These are phyloP conservation scores for Byssochlamys sp. DNA, from an alignment of 2,329 filamentous ascomycete species.

Conservation along the genomic window DNA sequence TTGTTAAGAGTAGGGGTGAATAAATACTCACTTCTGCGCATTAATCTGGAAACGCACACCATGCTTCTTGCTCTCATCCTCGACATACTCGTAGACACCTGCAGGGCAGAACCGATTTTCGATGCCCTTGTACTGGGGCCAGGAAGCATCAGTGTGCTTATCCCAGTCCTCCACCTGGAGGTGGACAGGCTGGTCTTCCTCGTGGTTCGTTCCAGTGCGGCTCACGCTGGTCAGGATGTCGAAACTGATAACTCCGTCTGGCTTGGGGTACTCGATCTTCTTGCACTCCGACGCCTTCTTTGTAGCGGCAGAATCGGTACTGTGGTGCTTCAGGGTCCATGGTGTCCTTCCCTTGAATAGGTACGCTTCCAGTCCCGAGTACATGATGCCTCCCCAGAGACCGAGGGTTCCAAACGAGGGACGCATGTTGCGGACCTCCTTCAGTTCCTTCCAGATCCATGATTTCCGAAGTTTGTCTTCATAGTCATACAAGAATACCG, in stretches of 20 bases:
- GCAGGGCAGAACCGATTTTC: slow-evolving; percentile 97
- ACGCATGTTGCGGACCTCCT: slow-evolving; percentile 92
- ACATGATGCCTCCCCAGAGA: slow-evolving; percentile 78
- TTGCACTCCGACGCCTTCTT: slow-evolving; percentile 66
- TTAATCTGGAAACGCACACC: slow-evolving; percentile 97
- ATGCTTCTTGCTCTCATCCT: slow-evolving; percentile 74
- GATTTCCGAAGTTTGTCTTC: slow-evolving; percentile 79
- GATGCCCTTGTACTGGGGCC: slow-evolving; percentile 77
- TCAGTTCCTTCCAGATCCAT: slow-evolving; percentile 85
- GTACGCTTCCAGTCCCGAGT: slow-evolving; percentile 87
- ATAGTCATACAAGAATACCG: slow-evolving; percentile 89
- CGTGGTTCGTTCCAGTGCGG: slow-evolving; percentile 92
- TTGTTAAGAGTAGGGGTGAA: not conserved
- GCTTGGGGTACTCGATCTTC: slow-evolving; percentile 95
- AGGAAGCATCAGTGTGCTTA: slow-evolving; percentile 71
- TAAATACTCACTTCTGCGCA: slow-evolving; percentile 71
- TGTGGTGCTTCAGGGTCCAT: slow-evolving; percentile 84
- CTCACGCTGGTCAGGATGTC: slow-evolving; percentile 93
- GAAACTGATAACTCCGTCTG: slow-evolving; percentile 87
- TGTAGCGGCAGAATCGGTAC: slow-evolving; percentile 67
- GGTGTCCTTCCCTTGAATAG: slow-evolving; percentile 74
- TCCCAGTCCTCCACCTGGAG: slow-evolving; percentile 94
- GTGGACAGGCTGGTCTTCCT: slow-evolving; percentile 96
- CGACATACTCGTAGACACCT: slow-evolving; percentile 94
- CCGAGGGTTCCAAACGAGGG: slow-evolving; percentile 87